Base-by-base conservation (phyloP, 2,329 filamentous ascomycete genomes). In the Trichoderma endophyticum region DNA sequence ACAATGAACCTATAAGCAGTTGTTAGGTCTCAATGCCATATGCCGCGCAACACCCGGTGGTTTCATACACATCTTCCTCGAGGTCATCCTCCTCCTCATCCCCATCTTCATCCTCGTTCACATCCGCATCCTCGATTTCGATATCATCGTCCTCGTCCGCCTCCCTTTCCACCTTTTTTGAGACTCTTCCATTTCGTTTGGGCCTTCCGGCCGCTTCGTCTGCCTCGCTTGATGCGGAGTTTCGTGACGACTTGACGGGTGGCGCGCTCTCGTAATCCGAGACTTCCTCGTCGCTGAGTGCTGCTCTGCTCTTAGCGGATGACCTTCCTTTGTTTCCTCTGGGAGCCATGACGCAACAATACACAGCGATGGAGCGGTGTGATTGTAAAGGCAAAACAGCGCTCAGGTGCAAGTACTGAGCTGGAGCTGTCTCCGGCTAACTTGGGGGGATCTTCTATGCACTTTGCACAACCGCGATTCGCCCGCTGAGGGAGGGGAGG, bases 1-100 rank as follows among this genome's bases (percentile, higher is more conserved):
- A 96, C 92, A 15, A 93, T 87, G 76, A 88, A 95, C 77, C 91
- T 93, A 74, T 60, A 39, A 36, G 18, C n/a, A 30, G 1, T 12
- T 21, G 36, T 72, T 9, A 73, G 67, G 32, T 21, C 56, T 71
- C 74, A 14, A 32, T 5, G 12, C 21, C 24, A 21, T 28, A 32
- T 69, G 71, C 77, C 75, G 79, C 79, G 71, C 75, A 51, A 76
- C 75, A 3, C 78, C 76, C 15, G 68, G 2, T 78, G 82, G 59
- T 85, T 88, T n/a, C 57, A 24, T 79, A 79, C 21, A 82, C 78
- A 18, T 81, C 79, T 36, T 85, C 75, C 43, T 80, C 78, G n/a
- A 81, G 78, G 6, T 81, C 82, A 1, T 79, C 36, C 36, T 15
- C 80, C 0, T 80, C 80, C 2, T 79, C 81, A 5, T 79, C 80